These are phyloP conservation scores for Hydnum rufescens DNA, from an alignment of 768 basidiomycete species.

Conservation along the genomic window DNA sequence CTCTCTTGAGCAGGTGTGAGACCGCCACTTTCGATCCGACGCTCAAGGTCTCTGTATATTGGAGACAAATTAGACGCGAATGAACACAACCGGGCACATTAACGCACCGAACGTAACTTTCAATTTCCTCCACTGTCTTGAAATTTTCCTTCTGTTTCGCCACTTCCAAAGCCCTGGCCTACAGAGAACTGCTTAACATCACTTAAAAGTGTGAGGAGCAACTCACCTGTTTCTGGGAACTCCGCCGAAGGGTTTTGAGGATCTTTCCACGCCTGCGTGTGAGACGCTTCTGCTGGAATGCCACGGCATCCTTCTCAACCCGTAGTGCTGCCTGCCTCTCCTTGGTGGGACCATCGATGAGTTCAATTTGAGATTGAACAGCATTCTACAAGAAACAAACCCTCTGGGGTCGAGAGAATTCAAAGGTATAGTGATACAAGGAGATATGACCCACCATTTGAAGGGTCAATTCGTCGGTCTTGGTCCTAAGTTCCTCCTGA, in stretches of 20 bases:
- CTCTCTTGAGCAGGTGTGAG: constrained; percentile 94
- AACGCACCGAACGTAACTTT: constrained; percentile 64
- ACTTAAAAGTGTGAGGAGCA: neutral
- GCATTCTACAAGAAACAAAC: constrained; percentile 26
- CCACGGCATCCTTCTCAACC: constrained; percentile 61
- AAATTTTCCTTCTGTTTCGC: constrained; percentile 57
- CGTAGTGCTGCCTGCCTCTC: constrained; percentile 56
- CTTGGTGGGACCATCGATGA: constrained; percentile 41
- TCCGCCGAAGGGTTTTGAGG: constrained; percentile 57
- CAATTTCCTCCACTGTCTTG: constrained; percentile 75
- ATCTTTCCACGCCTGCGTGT: constrained; percentile 53
- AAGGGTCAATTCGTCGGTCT: constrained; percentile 65
- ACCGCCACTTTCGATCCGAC: constrained; percentile 76
- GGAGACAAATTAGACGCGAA: neutral
- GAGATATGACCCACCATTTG: constrained; percentile 57
- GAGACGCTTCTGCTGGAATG: constrained; percentile 54
- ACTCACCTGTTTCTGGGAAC: constrained; percentile 58
- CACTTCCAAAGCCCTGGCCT: constrained; percentile 78
- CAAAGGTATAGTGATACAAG: neutral
- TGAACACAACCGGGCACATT: neutral
- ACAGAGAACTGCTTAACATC: constrained; percentile 3
- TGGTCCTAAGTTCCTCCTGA: constrained; percentile 59
- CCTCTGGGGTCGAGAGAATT: neutral
- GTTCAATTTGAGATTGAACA: constrained; percentile 56
- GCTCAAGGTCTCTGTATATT: constrained; percentile 48